Conservation (phyloP, 1,284 basidiomycete species). For the Pterula multifida region DNA sequence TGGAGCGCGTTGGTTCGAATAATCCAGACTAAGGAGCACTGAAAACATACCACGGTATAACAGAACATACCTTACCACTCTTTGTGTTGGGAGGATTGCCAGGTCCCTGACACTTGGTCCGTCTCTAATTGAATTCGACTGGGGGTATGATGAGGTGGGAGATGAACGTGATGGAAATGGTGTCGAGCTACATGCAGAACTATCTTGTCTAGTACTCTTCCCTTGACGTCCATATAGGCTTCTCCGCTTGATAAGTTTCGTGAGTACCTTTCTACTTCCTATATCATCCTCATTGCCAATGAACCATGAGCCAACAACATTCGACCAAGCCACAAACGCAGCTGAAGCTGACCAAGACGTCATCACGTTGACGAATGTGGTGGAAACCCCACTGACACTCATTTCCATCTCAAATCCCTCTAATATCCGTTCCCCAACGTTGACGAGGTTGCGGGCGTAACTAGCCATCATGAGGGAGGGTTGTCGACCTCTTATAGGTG, state of each 20-base stretch:
- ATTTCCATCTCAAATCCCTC: constrained; percentile 42
- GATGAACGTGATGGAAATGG: not conserved
- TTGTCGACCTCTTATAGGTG: constrained; percentile 20
- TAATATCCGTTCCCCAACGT: constrained; percentile 34
- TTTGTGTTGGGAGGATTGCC: constrained; percentile 58
- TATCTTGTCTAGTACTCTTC: constrained; percentile 10
- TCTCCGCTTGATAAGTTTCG: constrained; percentile 11
- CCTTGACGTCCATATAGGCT: constrained; percentile 11
- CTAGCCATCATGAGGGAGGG: constrained; percentile 42
- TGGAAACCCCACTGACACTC: constrained; percentile 46
- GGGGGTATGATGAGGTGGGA: not conserved
- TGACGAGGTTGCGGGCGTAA: constrained; percentile 37
- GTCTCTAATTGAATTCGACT: not conserved
- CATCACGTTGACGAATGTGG: constrained; percentile 34
- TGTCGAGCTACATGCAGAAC: not conserved
- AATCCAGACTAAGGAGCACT: no score
- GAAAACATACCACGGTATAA: constrained; percentile 44
- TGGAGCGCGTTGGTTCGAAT: no score
- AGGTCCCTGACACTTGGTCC: constrained; percentile 35
- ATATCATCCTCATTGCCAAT: constrained; percentile 14
- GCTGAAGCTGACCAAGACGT: constrained; percentile 5
- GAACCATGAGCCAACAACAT: constrained; percentile 49
- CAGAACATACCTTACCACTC: constrained; percentile 58
- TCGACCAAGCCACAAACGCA: constrained; percentile 51
- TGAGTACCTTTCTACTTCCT: constrained; percentile 14